Conservation (phyloP, 345 rosid genomes). For the Hypericum androsaemum region DNA sequence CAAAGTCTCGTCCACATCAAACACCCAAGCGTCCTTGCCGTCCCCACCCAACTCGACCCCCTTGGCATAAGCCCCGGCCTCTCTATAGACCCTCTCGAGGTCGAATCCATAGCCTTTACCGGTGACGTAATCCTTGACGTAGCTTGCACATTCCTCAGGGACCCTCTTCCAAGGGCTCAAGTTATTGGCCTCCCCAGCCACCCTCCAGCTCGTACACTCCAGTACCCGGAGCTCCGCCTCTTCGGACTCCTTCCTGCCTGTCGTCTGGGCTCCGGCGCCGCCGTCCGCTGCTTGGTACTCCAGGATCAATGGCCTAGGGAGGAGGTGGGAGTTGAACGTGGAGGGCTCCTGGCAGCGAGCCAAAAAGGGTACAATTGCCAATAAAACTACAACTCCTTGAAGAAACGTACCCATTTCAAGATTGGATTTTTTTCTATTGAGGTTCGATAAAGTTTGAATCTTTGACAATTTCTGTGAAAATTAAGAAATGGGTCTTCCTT, state of each 20-base stretch:
- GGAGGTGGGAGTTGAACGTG: slow-evolving; percentile 21
- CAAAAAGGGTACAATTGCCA: slow-evolving; percentile 25
- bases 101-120: slow-evolving; percentile 59
- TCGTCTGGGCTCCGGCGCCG: slow-evolving; percentile 4
- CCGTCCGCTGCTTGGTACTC: slow-evolving; percentile 27
- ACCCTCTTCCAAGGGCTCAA: slow-evolving; percentile 72
- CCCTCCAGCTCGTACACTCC: slow-evolving; percentile 86
- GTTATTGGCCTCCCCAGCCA: slow-evolving; percentile 73
- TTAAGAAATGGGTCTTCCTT: no score
- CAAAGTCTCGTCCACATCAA: slow-evolving; percentile 86
- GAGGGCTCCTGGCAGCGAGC: slow-evolving; percentile 28
- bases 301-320: slow-evolving; percentile 53
- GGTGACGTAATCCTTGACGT: slow-evolving; percentile 51
- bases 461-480: no score
- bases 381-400: slow-evolving; percentile 24
- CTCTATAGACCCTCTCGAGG: slow-evolving; percentile 49
- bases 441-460: no score
- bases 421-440: no score
- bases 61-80: slow-evolving; percentile 53
- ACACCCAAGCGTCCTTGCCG: slow-evolving; percentile 78
- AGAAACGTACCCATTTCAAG: no score
- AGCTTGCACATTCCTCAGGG: slow-evolving; percentile 59
- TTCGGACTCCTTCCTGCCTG: slow-evolving; percentile 4
- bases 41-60: slow-evolving; percentile 41
- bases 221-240: slow-evolving; percentile 31